Evolutionary conservation across 2,329 filamentous ascomycete genomes (phyloP), one percentile per base, ranked within the genome.

Genomic region (Colletotrichum sp.): DNA sequence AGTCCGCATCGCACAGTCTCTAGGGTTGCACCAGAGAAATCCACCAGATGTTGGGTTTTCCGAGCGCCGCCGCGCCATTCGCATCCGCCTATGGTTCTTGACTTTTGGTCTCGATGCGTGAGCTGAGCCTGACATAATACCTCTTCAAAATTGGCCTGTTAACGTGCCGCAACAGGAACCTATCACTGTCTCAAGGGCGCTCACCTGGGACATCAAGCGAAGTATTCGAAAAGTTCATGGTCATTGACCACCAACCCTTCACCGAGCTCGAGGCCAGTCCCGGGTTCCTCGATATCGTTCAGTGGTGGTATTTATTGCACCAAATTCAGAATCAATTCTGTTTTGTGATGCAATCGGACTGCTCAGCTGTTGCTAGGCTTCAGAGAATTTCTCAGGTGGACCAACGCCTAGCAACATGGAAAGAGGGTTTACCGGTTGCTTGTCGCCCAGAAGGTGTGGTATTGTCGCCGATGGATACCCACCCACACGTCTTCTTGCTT

Each of bases 71-170:
- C 24, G 24, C 13, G 16, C 24, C 26, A 18, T 60, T 28, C 24
- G 57, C 24, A 28, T 28, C 2, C 57, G 57, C 9, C 18, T 64
- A 5, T 64, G 61, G 61, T 24, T 18, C 30, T 28, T 64, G 18
- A 8, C 26, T 6, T 38, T 36, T 15, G 32, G 61, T 21, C n/a
- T 38, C 21, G 61, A 38, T 5, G 61, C 61, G 61, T 64, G 24
- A 64, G 61, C 16, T 28, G 2, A 30, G 13, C 28, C 28, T 30
- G 1, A 12, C 1, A 43, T 6, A 32, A 8, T 0, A 4, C 57
- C 12, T 28, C 1, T 6, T 7, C 9, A n/a, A n/a, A 3, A 6
- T 7, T 43, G 0, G 0, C 38, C 3, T 43, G 6, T n/a, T 43
- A n/a, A 43, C 18, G 2, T 60, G 2, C 28, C 1, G 0, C 4